Evolutionary conservation across 2,329 filamentous ascomycete species (phyloP), one percentile per base, ranked within the genome.

Genomic region (Nemania serpens): DNA sequence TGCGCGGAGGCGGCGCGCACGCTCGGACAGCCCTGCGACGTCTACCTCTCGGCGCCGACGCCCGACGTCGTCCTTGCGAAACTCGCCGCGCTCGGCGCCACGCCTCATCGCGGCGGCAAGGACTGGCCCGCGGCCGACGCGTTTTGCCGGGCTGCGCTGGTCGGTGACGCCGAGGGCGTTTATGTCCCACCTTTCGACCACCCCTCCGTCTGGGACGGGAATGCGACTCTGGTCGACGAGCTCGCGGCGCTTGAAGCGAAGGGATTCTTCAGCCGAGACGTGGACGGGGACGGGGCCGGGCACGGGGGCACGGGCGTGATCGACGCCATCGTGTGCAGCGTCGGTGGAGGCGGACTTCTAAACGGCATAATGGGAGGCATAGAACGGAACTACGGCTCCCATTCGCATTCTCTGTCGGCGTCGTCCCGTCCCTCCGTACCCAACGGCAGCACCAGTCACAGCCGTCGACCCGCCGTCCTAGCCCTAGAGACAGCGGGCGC

Each of bases 281-380:
- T 69, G 7, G 25, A 69, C 17, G 63, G 69, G 7, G 55, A 49
- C 5, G 61, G 56, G 5, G 66, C 68, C 12, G 71, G 72, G 12
- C 18, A 69, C 18, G 63, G 69, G 7, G 18, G 69, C 17, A 62
- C 69, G 7, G 55, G 64, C 18, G 58, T 47, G 6, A 82, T 90
- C 2, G 88, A 93, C 69, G 89, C 82, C 2, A 80, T 96, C 12
- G 83, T 95, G 46, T 94, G 90, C 75, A 89, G 83, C 60, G 90
- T 93, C 39, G 92, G 92, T 6, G 92, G 92, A 10, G 92, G 92
- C 15, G 91, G 92, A 0, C 77, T 96, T 20, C 82, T 96, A 54
- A 90, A 88, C 69, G 92, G 92, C 4, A 77, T 96, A 58, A 85
- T 91, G 75, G 80, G 88, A 71, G 91, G 89, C 10, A 78, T 93